Evolutionary conservation across 83 land plant genomes (phyloP).

Genomic region (Picea abies): DNA sequence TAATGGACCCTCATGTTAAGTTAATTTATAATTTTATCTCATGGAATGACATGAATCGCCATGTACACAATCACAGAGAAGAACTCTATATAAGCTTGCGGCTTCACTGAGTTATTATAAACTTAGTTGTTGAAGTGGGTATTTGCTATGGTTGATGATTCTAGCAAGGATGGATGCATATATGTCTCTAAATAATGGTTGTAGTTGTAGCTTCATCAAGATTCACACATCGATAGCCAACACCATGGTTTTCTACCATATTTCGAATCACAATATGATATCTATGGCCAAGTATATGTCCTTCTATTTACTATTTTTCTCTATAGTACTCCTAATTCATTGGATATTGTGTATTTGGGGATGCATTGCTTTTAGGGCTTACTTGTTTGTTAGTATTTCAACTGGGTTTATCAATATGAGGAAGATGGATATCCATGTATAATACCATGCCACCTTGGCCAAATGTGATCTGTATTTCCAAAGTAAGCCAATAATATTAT

Average conservation of each 20-base stretch:
- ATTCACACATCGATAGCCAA: not conserved
- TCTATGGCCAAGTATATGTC: not conserved
- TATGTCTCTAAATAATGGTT: not conserved
- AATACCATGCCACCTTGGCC: not conserved
- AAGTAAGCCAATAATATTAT: no score
- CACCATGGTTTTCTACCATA: not conserved
- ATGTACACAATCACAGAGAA: no score
- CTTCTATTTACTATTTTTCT: no score
- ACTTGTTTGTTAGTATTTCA: not conserved
- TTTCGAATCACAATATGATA: no score
- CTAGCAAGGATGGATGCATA: no score
- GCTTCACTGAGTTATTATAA: no score
- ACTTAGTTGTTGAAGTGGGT: no score
- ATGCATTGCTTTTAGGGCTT: not conserved
- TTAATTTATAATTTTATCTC: no score
- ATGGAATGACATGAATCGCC: no score
- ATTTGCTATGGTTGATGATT: no score
- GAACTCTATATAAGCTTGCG: no score
- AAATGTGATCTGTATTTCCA: not conserved
- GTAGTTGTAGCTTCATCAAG: constrained; percentile 8
- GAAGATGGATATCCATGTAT: not conserved
- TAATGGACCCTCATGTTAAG: no score
- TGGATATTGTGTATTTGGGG: not conserved
- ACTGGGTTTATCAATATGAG: not conserved
- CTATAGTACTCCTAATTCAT: not conserved